A percentile compares a stretch with the other conserved stretches of the same genome.
Conservation (phyloP, 1,284 basidiomycete genomes). For the Pseudozyma tsukubaensis region DNA sequence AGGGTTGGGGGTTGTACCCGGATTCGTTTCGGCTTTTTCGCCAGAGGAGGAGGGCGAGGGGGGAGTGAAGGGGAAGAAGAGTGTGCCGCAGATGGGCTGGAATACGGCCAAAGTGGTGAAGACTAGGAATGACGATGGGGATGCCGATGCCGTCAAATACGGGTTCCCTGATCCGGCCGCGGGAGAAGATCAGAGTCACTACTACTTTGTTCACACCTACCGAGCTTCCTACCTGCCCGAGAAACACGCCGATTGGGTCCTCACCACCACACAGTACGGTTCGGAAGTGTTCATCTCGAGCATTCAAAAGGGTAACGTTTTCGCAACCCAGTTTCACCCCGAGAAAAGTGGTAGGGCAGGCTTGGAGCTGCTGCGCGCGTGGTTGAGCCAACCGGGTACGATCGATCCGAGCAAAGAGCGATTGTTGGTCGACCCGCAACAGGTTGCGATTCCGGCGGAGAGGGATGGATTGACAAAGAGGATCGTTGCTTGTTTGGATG, state of each 20-base stretch:
- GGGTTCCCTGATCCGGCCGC: constrained; percentile 61
- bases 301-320: constrained; percentile 86
- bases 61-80: constrained; percentile 72
- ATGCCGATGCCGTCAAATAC: constrained; percentile 42
- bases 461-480: constrained; percentile 78
- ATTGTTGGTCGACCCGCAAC: constrained; percentile 50
- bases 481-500: constrained; percentile 97
- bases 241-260: constrained; percentile 75
- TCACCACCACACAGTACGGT: constrained; percentile 92
- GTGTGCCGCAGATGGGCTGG: constrained; percentile 99
- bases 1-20: constrained; percentile 66
- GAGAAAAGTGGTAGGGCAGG: constrained; percentile 97
- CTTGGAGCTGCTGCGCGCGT: constrained; percentile 81
- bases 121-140: constrained; percentile 29
- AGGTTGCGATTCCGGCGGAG: constrained; percentile 68
- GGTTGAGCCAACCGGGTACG: constrained; percentile 76
- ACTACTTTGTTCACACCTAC: constrained; percentile 97
- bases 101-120: constrained; percentile 69
- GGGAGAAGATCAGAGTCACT: constrained; percentile 74
- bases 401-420: constrained; percentile 37
- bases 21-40: constrained; percentile 55
- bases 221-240: constrained; percentile 75
- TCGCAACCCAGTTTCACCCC: constrained; percentile 96
- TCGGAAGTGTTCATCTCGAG: constrained; percentile 90
- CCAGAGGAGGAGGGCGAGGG: constrained; percentile 21